Evolutionary conservation across 148 eudicot genomes (phyloP).

Genomic region (Amaranthus palmeri): DNA sequence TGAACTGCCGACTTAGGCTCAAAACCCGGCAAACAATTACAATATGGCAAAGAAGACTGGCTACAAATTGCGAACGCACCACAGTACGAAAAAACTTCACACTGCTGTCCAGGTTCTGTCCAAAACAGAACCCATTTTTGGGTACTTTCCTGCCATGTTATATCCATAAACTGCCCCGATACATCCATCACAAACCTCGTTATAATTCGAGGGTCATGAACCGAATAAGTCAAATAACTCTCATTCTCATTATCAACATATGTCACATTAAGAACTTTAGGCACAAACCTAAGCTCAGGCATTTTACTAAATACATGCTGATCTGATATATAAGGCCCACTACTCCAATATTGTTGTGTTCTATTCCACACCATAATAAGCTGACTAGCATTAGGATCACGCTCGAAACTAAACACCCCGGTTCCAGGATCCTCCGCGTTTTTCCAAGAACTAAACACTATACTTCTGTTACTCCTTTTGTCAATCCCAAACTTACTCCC

Average conservation of each 20-base stretch:
- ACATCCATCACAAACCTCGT: constrained; percentile 46
- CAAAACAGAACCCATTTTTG: constrained; percentile 44
- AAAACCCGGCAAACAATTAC: constrained; percentile 41
- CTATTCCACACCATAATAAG: constrained; percentile 27
- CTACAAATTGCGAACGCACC: constrained; percentile 41
- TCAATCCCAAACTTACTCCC: constrained; percentile 25
- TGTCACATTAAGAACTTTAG: constrained; percentile 27
- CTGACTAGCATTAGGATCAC: constrained; percentile 27
- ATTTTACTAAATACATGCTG: constrained; percentile 32
- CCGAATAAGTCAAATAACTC: constrained; percentile 44
- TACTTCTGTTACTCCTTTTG: constrained; percentile 15
- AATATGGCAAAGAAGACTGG: constrained; percentile 28
- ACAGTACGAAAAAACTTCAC: constrained; percentile 45
- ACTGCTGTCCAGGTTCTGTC: constrained; percentile 49
- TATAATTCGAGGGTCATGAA: constrained; percentile 28
- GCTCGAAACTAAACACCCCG: constrained; percentile 28
- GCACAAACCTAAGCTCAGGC: constrained; percentile 39
- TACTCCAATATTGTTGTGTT: constrained; percentile 26
- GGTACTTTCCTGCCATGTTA: constrained; percentile 31
- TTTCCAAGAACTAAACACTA: constrained; percentile 34
- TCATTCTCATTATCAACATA: constrained; percentile 38
- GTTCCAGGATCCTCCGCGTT: constrained; percentile 34
- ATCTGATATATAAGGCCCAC: constrained; percentile 22
- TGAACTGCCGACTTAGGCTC: constrained; percentile 16
- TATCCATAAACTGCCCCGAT: constrained; percentile 41